Percentiles rank a stretch among this genome's conserved stretches.
phyloP scores from a whole-genome alignment of 75 land plant genomes.

The Sequoia sempervirens region DNA sequence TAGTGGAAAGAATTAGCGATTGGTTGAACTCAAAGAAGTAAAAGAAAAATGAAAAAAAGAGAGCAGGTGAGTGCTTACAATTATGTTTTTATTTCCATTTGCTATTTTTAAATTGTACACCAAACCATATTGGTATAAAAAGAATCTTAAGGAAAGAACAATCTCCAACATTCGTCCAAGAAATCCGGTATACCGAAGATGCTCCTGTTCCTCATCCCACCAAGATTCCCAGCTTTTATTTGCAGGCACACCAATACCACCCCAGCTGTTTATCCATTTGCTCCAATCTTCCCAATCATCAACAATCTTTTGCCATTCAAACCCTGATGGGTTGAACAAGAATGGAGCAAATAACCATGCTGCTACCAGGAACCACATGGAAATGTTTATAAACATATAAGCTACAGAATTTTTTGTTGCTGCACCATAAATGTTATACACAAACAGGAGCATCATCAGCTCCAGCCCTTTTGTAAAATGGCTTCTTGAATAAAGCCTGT shows the following conservation, averaged over 20 bases:
- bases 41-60: neutral
- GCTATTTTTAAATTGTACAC: constrained; percentile 76
- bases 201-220: constrained; percentile 98
- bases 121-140: constrained; percentile 88
- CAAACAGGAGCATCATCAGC: constrained; percentile 74
- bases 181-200: constrained; percentile 64
- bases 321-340: constrained; percentile 91
- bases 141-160: constrained; percentile 72
- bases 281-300: constrained; percentile 95
- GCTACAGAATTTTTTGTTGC: constrained; percentile 13
- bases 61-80: constrained; percentile 27
- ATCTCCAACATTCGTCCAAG: constrained; percentile 59
- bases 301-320: constrained; percentile 97
- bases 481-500: constrained; percentile 88
- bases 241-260: constrained; percentile 85
- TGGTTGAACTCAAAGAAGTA: neutral
- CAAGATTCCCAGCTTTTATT: constrained; percentile 95
- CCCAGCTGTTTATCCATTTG: constrained; percentile 80
- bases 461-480: constrained; percentile 90
- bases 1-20: neutral
- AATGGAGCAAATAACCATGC: constrained; percentile 91
- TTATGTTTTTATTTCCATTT: constrained; percentile 33
- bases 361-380: constrained; percentile 89
- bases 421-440: constrained; percentile 57
- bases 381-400: constrained; percentile 55